Base-by-base conservation (phyloP, 192 early-diverging fungal species). In the Coemansia sp. region DNA sequence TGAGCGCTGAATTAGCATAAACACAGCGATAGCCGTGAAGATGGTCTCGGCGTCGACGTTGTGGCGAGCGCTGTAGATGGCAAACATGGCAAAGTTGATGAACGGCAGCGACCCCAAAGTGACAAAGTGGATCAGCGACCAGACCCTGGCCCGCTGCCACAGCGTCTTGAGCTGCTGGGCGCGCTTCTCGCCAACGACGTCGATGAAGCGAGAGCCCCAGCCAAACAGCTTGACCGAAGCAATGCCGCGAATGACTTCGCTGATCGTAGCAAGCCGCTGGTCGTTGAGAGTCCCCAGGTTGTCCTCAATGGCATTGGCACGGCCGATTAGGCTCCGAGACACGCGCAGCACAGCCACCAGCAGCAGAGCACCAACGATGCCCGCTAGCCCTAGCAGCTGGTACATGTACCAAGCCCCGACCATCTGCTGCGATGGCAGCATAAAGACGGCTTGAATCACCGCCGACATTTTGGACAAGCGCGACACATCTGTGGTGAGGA, bases 171-270 rank as follows among this genome's bases (percentile, higher is more conserved):
- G 61, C 72, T 93, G 90, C 37, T 69, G 73, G 9, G 80, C 79
- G 33, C 90, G 85, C 8, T 81, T 79, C 10, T 79, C 76, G 20
- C 85, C 85, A n/a, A 96, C 82, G 48, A 88, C 84, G n/a, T 84
- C 74, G 48, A 88, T 76, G 67, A 97, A 93, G 48, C 84, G 83
- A 8, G 79, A 58, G 63, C 90, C 91, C 92, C 92, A 94, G n/a
- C 88, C 90, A 83, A 90, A 92, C 73, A 96, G 85, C 71, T 98
- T 98, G 43, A 98, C 86, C 37, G 95, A 89, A 21, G 92, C 82
- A 36, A 98, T 95, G 16, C 92, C 94, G 63, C 90, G 85, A 23
- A 94, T 72, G 33, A 91, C 73, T 69, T 97, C 94, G 68, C 89
- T 94, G 36, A 90, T 86, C 33, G 86, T 71, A 25, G 86, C 86